A percentile compares a stretch with the other conserved stretches of the same genome.
Conservation (phyloP, 2,329 filamentous ascomycete genomes). For the Coleophoma eucalyptorum region DNA sequence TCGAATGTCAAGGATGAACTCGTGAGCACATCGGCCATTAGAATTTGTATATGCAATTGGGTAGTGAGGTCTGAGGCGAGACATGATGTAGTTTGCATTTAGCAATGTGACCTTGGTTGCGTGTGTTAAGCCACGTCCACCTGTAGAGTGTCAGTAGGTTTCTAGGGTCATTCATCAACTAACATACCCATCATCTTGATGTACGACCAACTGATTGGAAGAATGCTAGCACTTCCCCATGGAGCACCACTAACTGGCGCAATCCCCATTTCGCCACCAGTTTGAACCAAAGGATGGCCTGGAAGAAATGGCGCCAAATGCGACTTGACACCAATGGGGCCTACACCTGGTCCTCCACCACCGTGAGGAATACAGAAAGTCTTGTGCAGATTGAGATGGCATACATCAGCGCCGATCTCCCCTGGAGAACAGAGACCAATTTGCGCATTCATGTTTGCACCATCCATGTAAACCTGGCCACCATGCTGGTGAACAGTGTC, state of each 20-base stretch:
- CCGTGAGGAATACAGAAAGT: conserved; percentile 98
- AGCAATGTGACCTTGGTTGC: conserved; percentile 91
- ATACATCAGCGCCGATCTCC: conserved; percentile 93
- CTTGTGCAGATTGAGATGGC: conserved; percentile 97
- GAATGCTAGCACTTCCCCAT: conserved; percentile 85
- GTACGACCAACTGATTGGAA: conserved; percentile 93
- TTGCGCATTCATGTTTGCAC: conserved; percentile 97
- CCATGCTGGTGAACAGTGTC: conserved; percentile 82
- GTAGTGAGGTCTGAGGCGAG: conserved; percentile 81
- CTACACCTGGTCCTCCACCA: conserved; percentile 88
- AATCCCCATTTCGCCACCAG: conserved; percentile 53
- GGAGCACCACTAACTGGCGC: conserved; percentile 76
- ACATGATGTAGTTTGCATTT: conserved; percentile 95
- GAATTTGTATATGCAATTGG: conserved; percentile 90
- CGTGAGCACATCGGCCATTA: conserved; percentile 85
- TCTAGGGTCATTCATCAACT: conserved; percentile 1
- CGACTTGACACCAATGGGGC: conserved; percentile 85
- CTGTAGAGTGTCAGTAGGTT: conserved; percentile 17
- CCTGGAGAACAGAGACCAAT: conserved; percentile 93
- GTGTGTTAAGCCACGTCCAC: conserved; percentile 73
- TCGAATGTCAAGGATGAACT: conserved; percentile 91
- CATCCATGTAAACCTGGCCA: conserved; percentile 97
- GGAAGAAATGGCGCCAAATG: conserved; percentile 77
- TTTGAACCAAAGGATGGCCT: conserved; percentile 55
- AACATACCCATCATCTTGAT: conserved; percentile 83